These are phyloP conservation scores for Chionographis japonica DNA, from an alignment of 106 monocot genomes.

Conservation along the genomic window DNA sequence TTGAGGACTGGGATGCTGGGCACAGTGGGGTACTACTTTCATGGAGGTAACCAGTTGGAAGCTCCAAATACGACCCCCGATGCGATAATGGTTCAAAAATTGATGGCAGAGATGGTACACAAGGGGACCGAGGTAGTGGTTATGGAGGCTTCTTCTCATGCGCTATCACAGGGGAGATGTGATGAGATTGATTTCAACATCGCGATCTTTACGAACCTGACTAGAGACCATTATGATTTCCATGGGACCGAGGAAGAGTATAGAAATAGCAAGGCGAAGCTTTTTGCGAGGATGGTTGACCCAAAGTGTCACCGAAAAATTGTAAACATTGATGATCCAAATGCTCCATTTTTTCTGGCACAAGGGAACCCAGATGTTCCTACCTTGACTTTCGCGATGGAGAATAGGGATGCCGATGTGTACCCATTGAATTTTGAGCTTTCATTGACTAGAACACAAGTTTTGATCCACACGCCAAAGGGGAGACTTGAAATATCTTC, in stretches of 20 bases:
- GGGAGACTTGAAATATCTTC: slow-evolving; percentile 25
- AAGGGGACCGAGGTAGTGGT: slow-evolving; percentile 16
- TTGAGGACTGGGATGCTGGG: slow-evolving; percentile 26
- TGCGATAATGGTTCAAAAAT: slow-evolving; percentile 20
- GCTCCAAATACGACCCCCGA: slow-evolving; percentile 25
- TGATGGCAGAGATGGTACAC: slow-evolving; percentile 24
- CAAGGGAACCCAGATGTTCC: slow-evolving; percentile 20
- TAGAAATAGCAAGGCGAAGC: slow-evolving; percentile 19
- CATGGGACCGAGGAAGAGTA: slow-evolving; percentile 26
- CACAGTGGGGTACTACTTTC: slow-evolving; percentile 16
- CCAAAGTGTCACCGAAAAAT: slow-evolving; percentile 18
- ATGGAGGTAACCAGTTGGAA: slow-evolving; percentile 17
- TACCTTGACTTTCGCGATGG: slow-evolving; percentile 21
- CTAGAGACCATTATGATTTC: slow-evolving; percentile 31
- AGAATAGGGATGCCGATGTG: slow-evolving; percentile 26
- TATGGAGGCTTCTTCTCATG: slow-evolving; percentile 33
- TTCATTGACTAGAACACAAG: slow-evolving; percentile 10
- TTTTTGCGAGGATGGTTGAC: slow-evolving; percentile 25
- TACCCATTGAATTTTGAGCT: slow-evolving; percentile 14
- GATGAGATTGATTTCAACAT: slow-evolving; percentile 23
- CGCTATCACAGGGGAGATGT: slow-evolving; percentile 18
- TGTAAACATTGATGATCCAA: slow-evolving; percentile 27
- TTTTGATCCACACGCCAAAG: slow-evolving; percentile 16
- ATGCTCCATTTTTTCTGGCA: slow-evolving; percentile 12
- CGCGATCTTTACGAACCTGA: slow-evolving; percentile 24